Evolutionary conservation across 2,329 filamentous ascomycete genomes (phyloP).

Genomic region (Zymoseptoria passerinii): DNA sequence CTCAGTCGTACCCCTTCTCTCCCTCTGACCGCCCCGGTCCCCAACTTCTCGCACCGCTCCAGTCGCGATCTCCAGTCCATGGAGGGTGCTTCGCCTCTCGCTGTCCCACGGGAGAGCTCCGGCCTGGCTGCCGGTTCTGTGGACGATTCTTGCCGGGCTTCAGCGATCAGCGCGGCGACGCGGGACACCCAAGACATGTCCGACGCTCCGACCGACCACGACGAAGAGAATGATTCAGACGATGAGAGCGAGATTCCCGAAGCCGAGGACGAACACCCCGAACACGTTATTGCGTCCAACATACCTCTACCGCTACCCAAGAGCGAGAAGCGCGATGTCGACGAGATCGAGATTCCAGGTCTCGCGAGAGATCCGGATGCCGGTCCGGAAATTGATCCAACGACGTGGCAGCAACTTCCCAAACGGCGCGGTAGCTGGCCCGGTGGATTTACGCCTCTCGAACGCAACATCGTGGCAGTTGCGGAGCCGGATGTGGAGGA

Average conservation of each 20-base stretch:
- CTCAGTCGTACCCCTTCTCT: neutral
- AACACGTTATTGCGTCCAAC: constrained; percentile 42
- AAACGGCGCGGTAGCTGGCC: neutral
- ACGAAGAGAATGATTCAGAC: constrained; percentile 3
- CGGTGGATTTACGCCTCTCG: neutral
- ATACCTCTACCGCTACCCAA: constrained; percentile 67
- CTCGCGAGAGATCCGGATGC: constrained; percentile 58
- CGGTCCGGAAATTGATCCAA: constrained; percentile 18
- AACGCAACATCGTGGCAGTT: neutral
- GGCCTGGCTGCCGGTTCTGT: constrained; percentile 15
- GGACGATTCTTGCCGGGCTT: constrained; percentile 16
- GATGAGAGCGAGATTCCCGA: constrained; percentile 29
- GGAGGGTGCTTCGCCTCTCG: constrained; percentile 9
- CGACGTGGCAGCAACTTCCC: neutral
- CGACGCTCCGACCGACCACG: neutral
- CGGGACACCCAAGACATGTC: constrained; percentile 1
- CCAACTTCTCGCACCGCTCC: constrained; percentile 12
- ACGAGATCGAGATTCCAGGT: constrained; percentile 73
- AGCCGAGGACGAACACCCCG: constrained; percentile 33
- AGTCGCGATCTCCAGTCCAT: constrained; percentile 9
- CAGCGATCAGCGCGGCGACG: constrained; percentile 9
- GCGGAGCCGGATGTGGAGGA: constrained; percentile 12
- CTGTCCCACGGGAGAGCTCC: constrained; percentile 15
- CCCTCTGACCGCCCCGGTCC: constrained; percentile 5
- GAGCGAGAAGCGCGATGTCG: constrained; percentile 55